phyloP scores from a whole-genome alignment of 2,329 filamentous ascomycete species.

The Arachnopeziza araneosa region DNA sequence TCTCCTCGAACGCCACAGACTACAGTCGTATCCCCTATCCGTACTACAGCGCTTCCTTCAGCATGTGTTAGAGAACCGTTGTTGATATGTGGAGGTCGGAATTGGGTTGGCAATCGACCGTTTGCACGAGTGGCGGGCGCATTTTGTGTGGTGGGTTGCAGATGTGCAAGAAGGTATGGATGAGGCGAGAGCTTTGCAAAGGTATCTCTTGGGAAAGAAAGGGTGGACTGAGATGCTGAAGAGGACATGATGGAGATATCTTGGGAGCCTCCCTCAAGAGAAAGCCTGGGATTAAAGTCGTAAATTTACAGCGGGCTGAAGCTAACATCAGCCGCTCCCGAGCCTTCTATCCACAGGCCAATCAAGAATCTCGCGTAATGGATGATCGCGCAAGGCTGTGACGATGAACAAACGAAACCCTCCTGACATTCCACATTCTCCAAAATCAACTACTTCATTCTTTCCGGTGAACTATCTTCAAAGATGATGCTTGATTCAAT shows the following conservation, averaged over 20 bases:
- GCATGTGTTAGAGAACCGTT: conserved; percentile 81
- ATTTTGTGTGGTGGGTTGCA: conserved; percentile 52
- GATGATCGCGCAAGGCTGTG: conserved; percentile 9
- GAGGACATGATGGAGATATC: not conserved
- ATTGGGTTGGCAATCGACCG: conserved; percentile 65
- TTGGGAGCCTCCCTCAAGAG: not conserved
- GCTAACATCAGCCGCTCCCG: conserved; percentile 9
- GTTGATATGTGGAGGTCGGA: conserved; percentile 71
- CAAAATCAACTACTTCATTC: not conserved
- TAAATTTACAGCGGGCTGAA: conserved; percentile 6
- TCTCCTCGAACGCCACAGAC: conserved; percentile 90
- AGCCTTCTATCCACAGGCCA: not conserved
- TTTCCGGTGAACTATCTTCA: not conserved
- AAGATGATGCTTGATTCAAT: not conserved
- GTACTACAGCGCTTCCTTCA: conserved; percentile 83
- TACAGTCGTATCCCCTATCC: conserved; percentile 85
- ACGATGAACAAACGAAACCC: not conserved
- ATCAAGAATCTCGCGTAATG: conserved; percentile 1
- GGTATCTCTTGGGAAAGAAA: conserved; percentile 54
- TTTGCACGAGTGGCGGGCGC: conserved; percentile 68
- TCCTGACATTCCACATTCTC: not conserved
- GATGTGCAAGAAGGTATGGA: conserved; percentile 84
- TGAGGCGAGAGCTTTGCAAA: conserved; percentile 88
- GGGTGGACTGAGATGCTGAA: conserved; percentile 6
- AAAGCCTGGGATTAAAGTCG: conserved; percentile 4